Evolutionary conservation across 495 filamentous ascomycete species (phyloP), one percentile per base, ranked within the genome.

Genomic region (Lichenothelia convexa): DNA sequence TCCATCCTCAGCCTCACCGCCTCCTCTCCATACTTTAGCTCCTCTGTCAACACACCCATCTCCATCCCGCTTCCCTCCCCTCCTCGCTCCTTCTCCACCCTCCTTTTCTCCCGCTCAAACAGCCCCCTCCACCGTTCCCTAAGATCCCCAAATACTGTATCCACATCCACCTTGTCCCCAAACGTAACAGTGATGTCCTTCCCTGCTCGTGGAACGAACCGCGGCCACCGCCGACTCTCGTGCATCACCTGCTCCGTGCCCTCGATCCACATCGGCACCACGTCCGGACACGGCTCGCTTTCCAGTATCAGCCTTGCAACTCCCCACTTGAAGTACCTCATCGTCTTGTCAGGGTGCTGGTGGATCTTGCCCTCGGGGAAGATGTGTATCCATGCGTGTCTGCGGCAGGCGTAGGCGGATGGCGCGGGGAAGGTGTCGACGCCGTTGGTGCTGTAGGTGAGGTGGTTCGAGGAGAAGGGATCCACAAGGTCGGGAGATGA

Each of bases 281-380:
- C 61, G 36, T 82, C 77, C 1, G 89, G 89, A 30, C 72, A 70
- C 20, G 78, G 78, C 18, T 82, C 79, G 32, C 76, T 61, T 53
- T 97, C 89, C 7, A 97, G 66, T 35, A 97, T 87, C 24, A 93
- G 60, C 1, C 89, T 71, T 3, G 86, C 78, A 5, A 94, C 61
- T 4, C 89, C 89, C 89, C 89, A 97, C 55, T 89, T 92, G 69
- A 93, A 93, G 60, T 97, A 97, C 8, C 87, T 78, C 70, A 94
- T 77, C 23, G 73, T 70, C 43, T 75, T 72, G 21, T 64, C 54
- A 2, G 78, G 71, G 38, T 85, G 72, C 60, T 97, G 89, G 57
- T 95, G 86, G 17, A 93, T 80, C 44, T 75, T 77, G 11, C 84
- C 89, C 56, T 97, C 89, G 23, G 89, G 89, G 58, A 94, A 97